phyloP scores from a whole-genome alignment of 208 protist genomes.

The Acanthamoeba sp. region DNA sequence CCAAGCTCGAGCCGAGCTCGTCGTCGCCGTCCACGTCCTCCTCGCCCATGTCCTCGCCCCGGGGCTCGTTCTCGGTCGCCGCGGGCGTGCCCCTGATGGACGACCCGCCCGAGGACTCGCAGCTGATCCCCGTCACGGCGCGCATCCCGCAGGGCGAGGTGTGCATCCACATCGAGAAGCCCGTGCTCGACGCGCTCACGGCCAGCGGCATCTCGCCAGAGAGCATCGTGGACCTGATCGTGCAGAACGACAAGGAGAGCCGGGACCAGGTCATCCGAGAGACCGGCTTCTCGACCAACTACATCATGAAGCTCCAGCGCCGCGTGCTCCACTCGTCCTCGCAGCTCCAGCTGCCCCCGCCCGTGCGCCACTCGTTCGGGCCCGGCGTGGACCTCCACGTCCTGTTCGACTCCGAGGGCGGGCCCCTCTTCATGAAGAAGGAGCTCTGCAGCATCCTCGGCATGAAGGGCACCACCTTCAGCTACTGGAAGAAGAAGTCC shows the following conservation, averaged over 20 bases:
- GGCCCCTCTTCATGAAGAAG: conserved; percentile 62
- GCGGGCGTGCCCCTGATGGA: neutral
- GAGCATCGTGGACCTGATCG: conserved; percentile 62
- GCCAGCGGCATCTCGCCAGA: conserved; percentile 49
- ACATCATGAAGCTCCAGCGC: conserved; percentile 68
- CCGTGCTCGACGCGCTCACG: conserved; percentile 30
- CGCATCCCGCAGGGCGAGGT: conserved; percentile 2
- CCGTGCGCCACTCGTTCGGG: neutral
- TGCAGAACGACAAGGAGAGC: conserved; percentile 57
- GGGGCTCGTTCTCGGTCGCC: neutral
- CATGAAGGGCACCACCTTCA: conserved; percentile 70
- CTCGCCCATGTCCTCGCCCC: neutral
- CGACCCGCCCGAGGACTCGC: neutral
- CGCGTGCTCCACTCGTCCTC: conserved; percentile 61
- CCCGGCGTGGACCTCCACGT: conserved; percentile 49
- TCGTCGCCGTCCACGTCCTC: neutral
- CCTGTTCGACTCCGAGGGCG: conserved; percentile 35
- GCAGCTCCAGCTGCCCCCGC: conserved; percentile 45
- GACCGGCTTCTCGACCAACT: conserved; percentile 70
- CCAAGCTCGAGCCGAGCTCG: neutral
- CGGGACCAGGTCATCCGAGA: conserved; percentile 63
- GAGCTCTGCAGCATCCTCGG: conserved; percentile 53
- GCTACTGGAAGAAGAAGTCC: conserved; percentile 66
- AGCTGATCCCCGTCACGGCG: conserved; percentile 19
- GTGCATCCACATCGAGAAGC: conserved; percentile 57